These are phyloP conservation scores for Plasmodium inui DNA, from an alignment of 169 alveolate species.

Conservation along the genomic window DNA sequence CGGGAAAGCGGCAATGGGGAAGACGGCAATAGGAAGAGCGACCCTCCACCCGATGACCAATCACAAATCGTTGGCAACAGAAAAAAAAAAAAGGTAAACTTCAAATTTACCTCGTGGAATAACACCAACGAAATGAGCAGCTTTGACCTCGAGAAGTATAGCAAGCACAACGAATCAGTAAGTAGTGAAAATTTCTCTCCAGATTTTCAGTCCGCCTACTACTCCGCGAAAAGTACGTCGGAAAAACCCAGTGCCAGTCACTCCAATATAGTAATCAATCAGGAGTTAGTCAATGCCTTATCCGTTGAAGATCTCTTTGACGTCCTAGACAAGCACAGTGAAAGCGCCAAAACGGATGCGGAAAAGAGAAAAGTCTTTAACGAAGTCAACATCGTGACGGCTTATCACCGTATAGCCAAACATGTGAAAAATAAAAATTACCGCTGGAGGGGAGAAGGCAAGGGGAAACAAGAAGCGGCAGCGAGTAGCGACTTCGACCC, in stretches of 20 bases:
- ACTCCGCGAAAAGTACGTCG: neutral
- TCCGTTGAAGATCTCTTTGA: slow-evolving; percentile 49
- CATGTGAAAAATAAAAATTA: slow-evolving; percentile 62
- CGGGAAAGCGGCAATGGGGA: neutral
- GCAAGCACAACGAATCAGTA: slow-evolving; percentile 18
- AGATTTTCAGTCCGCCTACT: slow-evolving; percentile 24
- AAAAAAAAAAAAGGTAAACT: slow-evolving; percentile 7
- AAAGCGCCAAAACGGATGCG: neutral
- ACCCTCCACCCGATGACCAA: neutral
- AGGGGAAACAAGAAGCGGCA: neutral
- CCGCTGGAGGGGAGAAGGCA: neutral
- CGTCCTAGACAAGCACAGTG: slow-evolving; percentile 7
- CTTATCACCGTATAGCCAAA: slow-evolving; percentile 67
- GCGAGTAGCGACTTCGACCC: slow-evolving; percentile 13
- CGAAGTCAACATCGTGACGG: slow-evolving; percentile 62
- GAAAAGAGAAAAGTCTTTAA: slow-evolving; percentile 32
- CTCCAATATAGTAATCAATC: slow-evolving; percentile 32
- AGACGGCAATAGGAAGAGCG: neutral
- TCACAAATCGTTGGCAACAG: neutral
- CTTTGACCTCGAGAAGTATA: slow-evolving; percentile 41
- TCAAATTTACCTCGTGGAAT: slow-evolving; percentile 64
- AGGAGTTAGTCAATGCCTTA: slow-evolving; percentile 48
- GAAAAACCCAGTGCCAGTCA: neutral
- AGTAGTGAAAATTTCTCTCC: neutral
- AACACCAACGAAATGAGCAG: slow-evolving; percentile 59